Evolutionary conservation across 148 eudicot species (phyloP), one percentile per base, ranked within the genome.

Genomic region (Suaeda aralocaspica): DNA sequence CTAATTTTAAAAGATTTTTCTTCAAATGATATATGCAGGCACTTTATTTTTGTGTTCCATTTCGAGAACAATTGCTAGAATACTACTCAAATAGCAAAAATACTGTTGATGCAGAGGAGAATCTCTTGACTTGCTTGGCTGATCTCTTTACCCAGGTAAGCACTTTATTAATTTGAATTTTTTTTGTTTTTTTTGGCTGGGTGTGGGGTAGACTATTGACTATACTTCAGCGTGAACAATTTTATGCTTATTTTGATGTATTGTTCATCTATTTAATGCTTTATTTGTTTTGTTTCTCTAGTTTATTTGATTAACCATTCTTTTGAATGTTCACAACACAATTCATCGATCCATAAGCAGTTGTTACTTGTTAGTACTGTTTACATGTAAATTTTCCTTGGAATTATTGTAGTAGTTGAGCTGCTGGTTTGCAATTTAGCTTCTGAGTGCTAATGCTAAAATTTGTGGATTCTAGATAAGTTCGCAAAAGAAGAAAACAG

Each of bases 121-220:
- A 88, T 82, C 90, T 88, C 44, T 76, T 91, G 72, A 87, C 89
- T 42, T 92, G 97, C 82, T 81, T 92, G 75, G 97, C 97, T 22
- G 97, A 92, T 74, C 84, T 92, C 49, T 92, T 92, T 84, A 66
- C 87, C 66, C 97, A 87, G 95, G 97, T 92, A 81, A 14, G 50
- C 51, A 25, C 29, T 61, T 6, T 9, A 65, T 34, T 9, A 21
- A 30, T 29, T 14, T 55, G 6, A 60, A 61, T 10, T 50, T 12
- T 34, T 16, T 11, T 2, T 53, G 6, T 8, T 0, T 25, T 62
- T 25, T 21, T 59, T 55, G 64, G 26, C 61, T 30, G 62, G 59
- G 60, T 49, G 1, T 21, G 63, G 14, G 55, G 13, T 16, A 9
- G 52, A 21, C 51, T 6, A 13, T 22, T 64, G 52, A 21, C 51